Evolutionary conservation across 2,329 filamentous ascomycete species (phyloP), one percentile per base, ranked within the genome.

Genomic region (Neonectria sp.): DNA sequence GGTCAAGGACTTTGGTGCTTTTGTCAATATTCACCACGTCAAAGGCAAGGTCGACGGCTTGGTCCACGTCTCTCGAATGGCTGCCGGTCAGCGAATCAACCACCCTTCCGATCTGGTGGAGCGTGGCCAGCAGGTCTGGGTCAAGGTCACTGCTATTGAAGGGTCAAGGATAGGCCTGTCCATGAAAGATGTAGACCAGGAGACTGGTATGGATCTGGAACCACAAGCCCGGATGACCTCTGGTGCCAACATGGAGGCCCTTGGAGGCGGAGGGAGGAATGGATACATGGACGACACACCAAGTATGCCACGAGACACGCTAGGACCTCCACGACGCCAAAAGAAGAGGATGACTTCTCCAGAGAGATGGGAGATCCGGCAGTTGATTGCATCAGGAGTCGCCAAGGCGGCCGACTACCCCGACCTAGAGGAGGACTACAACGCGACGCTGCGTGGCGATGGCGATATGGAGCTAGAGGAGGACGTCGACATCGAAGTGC

Each of bases 171-270:
- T 98, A 75, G 95, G 95, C 0, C 83, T 99, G 6, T 97, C 95
- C 0, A 98, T 99, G 95, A 97, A 97, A 77, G 95, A 98, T 68
- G 95, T 98, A 17, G 95, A 99, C 74, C 96, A 99, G 79, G 88
- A 89, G 33, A 95, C 93, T 3, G 96, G 96, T 6, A 88, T 90
- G 76, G 96, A 99, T 76, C 83, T 97, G 45, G 90, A 92, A 33
- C 94, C 95, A 0, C 91, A 95, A 70, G 88, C 89, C 65, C 88
- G 92, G 53, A 89, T 98, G 76, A 91, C 93, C 33, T 96, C 95
- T 2, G 96, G 96, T 8, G 96, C 96, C 12, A 99, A 99, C 75
- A 93, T 92, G 86, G 91, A 95, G 77, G 90, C 90, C 2, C 83
- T 98, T 6, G 93, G 95, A 63, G 91, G 92, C 5, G 82, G 86